These are phyloP conservation scores for Colletotrichum spinosum DNA, from an alignment of 2,329 filamentous ascomycete genomes.

Conservation along the genomic window DNA sequence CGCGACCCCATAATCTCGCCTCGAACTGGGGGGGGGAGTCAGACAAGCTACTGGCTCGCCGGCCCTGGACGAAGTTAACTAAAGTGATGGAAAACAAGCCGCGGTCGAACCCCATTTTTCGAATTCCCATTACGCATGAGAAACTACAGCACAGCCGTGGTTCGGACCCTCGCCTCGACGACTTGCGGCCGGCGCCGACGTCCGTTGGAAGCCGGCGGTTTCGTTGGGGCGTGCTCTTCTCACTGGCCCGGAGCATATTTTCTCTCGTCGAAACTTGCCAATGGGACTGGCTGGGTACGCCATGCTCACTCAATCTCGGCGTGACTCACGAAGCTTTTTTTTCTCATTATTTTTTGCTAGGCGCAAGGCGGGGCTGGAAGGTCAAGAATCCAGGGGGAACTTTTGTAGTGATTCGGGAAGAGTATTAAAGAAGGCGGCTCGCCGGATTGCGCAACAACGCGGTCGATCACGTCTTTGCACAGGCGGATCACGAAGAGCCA, in stretches of 20 bases:
- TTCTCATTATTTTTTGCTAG: neutral
- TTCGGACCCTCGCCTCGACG: neutral
- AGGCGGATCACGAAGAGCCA: neutral
- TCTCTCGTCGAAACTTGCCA: neutral
- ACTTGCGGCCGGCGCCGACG: constrained; percentile 21
- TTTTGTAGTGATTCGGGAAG: neutral
- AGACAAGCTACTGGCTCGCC: neutral
- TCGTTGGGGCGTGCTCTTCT: neutral
- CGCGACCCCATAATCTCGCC: constrained; percentile 6
- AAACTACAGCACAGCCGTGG: neutral
- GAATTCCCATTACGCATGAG: constrained; percentile 12
- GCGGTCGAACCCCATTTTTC: neutral
- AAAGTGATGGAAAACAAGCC: neutral
- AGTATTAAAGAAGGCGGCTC: constrained; percentile 8
- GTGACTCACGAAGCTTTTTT: constrained; percentile 7
- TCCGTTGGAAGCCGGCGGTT: constrained; percentile 27
- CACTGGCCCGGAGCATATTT: neutral
- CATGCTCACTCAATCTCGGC: constrained; percentile 7
- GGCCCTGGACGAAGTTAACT: neutral
- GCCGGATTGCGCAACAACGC: constrained; percentile 2
- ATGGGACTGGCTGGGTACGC: neutral
- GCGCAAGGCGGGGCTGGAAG: constrained; percentile 13
- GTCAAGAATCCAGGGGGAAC: neutral
- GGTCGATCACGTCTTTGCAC: constrained; percentile 8
- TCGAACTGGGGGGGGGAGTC: neutral